Evolutionary conservation across 106 monocot species (phyloP), one percentile per base, ranked within the genome.

Genomic region (Dactylorhiza incarnata): DNA sequence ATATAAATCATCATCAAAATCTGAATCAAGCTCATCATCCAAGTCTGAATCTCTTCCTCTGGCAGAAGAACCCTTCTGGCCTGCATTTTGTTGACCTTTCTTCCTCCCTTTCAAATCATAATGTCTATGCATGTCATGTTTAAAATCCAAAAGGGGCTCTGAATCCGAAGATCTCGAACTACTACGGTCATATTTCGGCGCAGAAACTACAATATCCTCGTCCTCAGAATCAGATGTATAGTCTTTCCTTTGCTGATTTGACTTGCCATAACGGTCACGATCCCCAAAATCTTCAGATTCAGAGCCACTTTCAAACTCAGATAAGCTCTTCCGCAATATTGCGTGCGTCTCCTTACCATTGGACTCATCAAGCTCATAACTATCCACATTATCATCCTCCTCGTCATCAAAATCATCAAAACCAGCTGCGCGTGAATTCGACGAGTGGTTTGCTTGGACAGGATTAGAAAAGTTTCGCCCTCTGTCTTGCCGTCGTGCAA

Each of bases 361-460:
- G 48, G 83, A 49, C 46, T 51, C 70, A 73, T 94, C 92, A 75
- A 93, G 83, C 74, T 93, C 95, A 73, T 93, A 96, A 74, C 76
- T 88, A 49, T 96, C 93, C 55, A 93, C 74, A 74, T 84, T 81
- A 80, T 89, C 95, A 76, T 95, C 92, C 74, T 96, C 93, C 74
- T 89, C 96, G 73, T 97, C 96, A 78, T 99, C 94, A 91, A 99
- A 94, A 81, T 99, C 97, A 83, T 94, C 89, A 85, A 94, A 99
- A 44, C 91, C 94, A 45, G 80, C 80, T 66, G 77, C 78, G 0
- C 62, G 45, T 53, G 81, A 78, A 81, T 76, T 50, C 26, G 26
- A 46, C 26, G 44, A 14, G 10, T 71, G 24, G 7, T 24, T 45
- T 56, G 56, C 83, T 45, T 86, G 77, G 48, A 75, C 65, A 78